A percentile compares a stretch with the other conserved stretches of the same genome.
These are phyloP conservation scores for Lathyrus aphaca DNA, from an alignment of 306 rosid genomes.

Conservation along the genomic window DNA sequence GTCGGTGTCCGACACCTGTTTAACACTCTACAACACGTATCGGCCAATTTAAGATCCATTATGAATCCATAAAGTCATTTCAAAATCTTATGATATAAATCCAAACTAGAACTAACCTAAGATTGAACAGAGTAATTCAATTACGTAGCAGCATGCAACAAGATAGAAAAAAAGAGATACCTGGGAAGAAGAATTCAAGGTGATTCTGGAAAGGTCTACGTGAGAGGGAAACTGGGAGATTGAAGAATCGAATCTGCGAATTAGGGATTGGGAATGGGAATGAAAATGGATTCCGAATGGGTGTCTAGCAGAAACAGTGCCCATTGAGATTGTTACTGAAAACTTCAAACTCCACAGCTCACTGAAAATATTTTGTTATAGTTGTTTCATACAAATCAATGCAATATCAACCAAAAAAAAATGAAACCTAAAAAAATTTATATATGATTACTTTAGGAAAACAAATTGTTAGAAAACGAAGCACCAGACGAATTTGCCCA, in stretches of 20 bases:
- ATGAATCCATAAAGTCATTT: not conserved
- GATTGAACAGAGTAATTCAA: not conserved
- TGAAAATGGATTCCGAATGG: conserved; percentile 50
- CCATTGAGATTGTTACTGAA: conserved; percentile 50
- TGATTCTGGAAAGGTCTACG: conserved; percentile 48
- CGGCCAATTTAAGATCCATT: conserved; percentile 1
- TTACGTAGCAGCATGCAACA: too few species aligned
- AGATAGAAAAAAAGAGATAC: conserved; percentile 16
- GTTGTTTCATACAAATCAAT: conserved; percentile 6
- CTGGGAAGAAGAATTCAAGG: conserved; percentile 56
- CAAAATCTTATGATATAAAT: not conserved
- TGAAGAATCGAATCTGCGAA: conserved; percentile 42
- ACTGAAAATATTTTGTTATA: not conserved
- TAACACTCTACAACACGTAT: too few species aligned
- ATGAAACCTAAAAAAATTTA: not conserved
- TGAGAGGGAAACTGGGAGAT: conserved; percentile 50
- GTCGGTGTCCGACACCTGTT: too few species aligned
- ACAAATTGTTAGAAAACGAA: conserved; percentile 16
- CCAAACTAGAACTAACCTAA: not conserved
- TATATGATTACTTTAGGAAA: not conserved
- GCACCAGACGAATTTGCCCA: not conserved
- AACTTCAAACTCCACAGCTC: conserved; percentile 14
- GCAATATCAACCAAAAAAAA: not conserved
- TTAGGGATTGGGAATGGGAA: conserved; percentile 44
- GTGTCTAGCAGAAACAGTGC: conserved; percentile 49